Evolutionary conservation across 2,329 filamentous ascomycete species (phyloP).

Genomic region (Stachybotrys echinatus): DNA sequence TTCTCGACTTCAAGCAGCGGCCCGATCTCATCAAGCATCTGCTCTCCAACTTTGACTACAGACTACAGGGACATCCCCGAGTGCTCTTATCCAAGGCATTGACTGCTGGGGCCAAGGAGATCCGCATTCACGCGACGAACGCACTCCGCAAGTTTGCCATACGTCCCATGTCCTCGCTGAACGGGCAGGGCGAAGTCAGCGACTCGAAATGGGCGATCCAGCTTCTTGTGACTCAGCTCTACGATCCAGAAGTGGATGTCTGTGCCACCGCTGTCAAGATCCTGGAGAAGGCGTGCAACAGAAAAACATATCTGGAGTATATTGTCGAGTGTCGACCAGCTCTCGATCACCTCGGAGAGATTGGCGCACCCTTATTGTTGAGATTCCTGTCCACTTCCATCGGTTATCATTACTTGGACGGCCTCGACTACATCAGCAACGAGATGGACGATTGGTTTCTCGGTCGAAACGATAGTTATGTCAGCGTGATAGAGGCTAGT

Average conservation of each 20-base stretch:
- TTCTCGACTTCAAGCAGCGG: constrained; percentile 83
- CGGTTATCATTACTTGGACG: constrained; percentile 95
- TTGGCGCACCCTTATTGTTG: constrained; percentile 85
- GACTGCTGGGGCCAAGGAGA: constrained; percentile 85
- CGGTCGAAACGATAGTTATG: constrained; percentile 94
- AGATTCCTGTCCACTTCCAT: constrained; percentile 94
- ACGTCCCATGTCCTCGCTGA: constrained; percentile 30
- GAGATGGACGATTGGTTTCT: constrained; percentile 99
- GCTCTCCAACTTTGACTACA: constrained; percentile 89
- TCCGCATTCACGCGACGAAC: constrained; percentile 85
- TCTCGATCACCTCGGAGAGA: constrained; percentile 92
- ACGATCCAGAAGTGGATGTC: constrained; percentile 95
- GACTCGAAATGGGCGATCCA: constrained; percentile 95
- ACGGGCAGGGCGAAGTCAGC: constrained; percentile 35
- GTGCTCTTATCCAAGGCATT: constrained; percentile 91
- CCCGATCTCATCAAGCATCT: constrained; percentile 88
- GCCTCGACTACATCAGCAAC: constrained; percentile 95
- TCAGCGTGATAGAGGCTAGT: constrained; percentile 90
- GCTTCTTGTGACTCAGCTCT: constrained; percentile 94
- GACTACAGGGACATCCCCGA: constrained; percentile 78
- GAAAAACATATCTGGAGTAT: constrained; percentile 84
- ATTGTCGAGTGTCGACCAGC: constrained; percentile 95
- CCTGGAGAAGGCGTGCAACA: constrained; percentile 93
- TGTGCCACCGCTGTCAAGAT: constrained; percentile 96
- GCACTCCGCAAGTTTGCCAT: constrained; percentile 82